Conservation (phyloP, 192 early-diverging fungal species). For the Glomus cerebriforme region DNA sequence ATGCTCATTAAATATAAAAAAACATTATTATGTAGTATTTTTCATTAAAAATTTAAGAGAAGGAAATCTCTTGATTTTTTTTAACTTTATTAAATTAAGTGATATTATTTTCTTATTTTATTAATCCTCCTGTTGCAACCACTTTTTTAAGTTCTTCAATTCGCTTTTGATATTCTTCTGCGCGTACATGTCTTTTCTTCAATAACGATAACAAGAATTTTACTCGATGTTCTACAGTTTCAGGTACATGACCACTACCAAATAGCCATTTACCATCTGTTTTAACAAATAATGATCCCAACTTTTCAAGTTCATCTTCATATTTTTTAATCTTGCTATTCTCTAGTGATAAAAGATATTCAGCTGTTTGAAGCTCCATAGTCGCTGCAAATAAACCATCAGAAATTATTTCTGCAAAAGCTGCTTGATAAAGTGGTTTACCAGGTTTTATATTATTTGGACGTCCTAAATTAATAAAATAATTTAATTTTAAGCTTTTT, state of each 20-base stretch:
- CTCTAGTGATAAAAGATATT: slow-evolving; percentile 57
- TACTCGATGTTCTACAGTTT: slow-evolving; percentile 59
- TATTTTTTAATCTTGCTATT: slow-evolving; percentile 62
- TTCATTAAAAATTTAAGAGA: no score
- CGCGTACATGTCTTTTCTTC: slow-evolving; percentile 55
- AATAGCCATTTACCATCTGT: slow-evolving; percentile 53
- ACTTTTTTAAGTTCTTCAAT: slow-evolving; percentile 37
- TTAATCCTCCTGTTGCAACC: slow-evolving; percentile 17
- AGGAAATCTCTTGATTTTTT: neutral
- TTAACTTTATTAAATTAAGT: neutral
- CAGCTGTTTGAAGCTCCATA: slow-evolving; percentile 76
- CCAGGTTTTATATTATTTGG: slow-evolving; percentile 78
- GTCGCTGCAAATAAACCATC: slow-evolving; percentile 74
- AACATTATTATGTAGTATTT: neutral
- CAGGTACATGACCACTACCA: slow-evolving; percentile 54
- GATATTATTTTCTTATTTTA: neutral
- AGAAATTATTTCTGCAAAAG: slow-evolving; percentile 72
- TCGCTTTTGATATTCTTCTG: slow-evolving; percentile 54
- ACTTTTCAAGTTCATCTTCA: slow-evolving; percentile 62
- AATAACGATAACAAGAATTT: slow-evolving; percentile 61
- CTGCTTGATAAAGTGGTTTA: slow-evolving; percentile 80
- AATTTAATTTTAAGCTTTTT: neutral
- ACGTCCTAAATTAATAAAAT: slow-evolving; percentile 57
- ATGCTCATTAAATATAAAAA: neutral
- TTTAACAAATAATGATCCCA: slow-evolving; percentile 50